A percentile compares a stretch with the other conserved stretches of the same genome.
These are phyloP conservation scores for Hericium erinaceus DNA, from an alignment of 768 basidiomycete species.

Conservation along the genomic window DNA sequence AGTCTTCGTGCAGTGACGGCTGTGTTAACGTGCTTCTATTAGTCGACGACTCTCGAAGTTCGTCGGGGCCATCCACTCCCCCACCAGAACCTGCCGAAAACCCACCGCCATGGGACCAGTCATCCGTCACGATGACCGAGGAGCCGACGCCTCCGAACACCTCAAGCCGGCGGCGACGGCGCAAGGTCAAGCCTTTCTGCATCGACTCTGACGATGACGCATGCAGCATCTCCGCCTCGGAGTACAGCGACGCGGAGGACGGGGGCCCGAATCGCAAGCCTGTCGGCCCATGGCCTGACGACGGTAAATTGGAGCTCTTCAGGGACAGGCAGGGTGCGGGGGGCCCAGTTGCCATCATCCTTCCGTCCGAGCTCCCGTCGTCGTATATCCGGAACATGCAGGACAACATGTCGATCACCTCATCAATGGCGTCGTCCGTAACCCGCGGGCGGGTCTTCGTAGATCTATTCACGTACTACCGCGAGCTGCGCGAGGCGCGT, in stretches of 20 bases:
- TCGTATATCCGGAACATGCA: constrained; percentile 26
- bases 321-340: not conserved
- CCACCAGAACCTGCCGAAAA: constrained; percentile 2
- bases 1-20: no score
- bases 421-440: constrained; percentile 22
- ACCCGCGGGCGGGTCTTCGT: constrained; percentile 29
- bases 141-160: not conserved
- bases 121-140: not conserved
- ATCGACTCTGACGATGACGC: constrained; percentile 9
- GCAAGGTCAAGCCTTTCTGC: constrained; percentile 6
- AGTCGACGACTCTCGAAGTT: constrained; percentile 2
- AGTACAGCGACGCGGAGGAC: constrained; percentile 24
- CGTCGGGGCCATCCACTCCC: constrained; percentile 11
- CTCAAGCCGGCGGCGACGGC: constrained; percentile 7
- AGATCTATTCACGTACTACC: constrained; percentile 46
- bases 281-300: constrained; percentile 1
- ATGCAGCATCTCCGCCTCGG: constrained; percentile 34
- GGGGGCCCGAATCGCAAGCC: constrained; percentile 15
- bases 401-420: constrained; percentile 29
- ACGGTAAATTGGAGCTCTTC: constrained; percentile 2
- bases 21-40: not conserved
- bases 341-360: constrained; percentile 4
- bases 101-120: constrained; percentile 4
- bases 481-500: constrained; percentile 39
- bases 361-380: constrained; percentile 10